Evolutionary conservation across 352 stramenopile species (phyloP), one percentile per base, ranked within the genome.

Genomic region (Globisporangium alternatum): DNA sequence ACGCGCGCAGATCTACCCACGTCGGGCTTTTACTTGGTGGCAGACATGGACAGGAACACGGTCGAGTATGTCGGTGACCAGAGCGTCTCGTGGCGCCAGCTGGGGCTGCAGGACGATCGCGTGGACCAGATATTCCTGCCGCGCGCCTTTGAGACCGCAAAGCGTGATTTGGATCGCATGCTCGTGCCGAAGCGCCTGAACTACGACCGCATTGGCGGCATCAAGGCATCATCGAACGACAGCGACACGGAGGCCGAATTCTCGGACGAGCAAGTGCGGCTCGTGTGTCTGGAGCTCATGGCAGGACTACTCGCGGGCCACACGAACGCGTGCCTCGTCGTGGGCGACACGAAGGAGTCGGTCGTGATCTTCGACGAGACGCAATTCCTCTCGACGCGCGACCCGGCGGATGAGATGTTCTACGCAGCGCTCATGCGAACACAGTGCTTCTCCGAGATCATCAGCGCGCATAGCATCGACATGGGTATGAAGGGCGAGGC

Each of bases 361-460:
- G 86, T 95, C 21, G 85, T 95, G 43, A 95, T 95, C 56, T 95
- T 95, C 53, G 86, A 95, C 53, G 86, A 95, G 68, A 90, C 71
- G 6, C 80, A 95, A 68, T 95, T 95, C 58, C 74, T 92, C 31
- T 74, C 83, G 19, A 83, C 80, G 33, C 79, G 79, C 49, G 71
- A 75, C 5, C 70, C 77, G 0, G 74, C 87, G 54, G 86, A 93
- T 48, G 62, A 72, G 57, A 64, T 68, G 6, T 95, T 93, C 66
- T 90, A 90, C 66, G 66, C 83, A 35, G 72, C 78, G 39, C 69
- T 95, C 1, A 69, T 95, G 56, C 82, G 86, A 9, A 83, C 86
- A 19, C 86, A 95, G 68, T 91, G 82, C 60, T 95, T 95, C 56
- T 95, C 86, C 5, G 86, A 95, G 69, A 87, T 93, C 56, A 75